These are phyloP conservation scores for Phytophthora chlamydospora DNA, from an alignment of 352 stramenopile species.

Conservation along the genomic window DNA sequence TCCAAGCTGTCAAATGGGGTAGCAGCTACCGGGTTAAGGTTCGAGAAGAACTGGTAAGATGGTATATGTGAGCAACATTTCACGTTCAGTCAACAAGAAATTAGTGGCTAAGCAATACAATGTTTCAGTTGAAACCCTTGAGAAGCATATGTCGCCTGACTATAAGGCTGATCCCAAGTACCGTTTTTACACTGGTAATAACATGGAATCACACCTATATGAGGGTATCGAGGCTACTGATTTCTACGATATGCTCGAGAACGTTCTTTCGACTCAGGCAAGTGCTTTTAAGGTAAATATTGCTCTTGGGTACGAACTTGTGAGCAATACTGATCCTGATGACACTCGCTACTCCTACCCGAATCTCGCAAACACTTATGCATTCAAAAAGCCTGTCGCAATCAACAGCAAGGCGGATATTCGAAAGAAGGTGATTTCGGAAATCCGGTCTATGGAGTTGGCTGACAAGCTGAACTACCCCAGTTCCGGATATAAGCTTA, in stretches of 20 bases:
- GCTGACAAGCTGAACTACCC: conserved; percentile 3
- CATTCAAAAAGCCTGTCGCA: conserved; percentile 10
- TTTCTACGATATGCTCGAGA: conserved; percentile 8
- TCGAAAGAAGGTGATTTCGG: conserved; percentile 1
- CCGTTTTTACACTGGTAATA: not conserved
- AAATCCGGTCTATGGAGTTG: conserved; percentile 3
- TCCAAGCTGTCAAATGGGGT: conserved; percentile 1
- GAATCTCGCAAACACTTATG: conserved; percentile 3
- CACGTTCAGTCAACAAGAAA: not conserved
- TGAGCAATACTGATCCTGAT: too few species aligned
- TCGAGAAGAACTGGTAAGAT: not conserved
- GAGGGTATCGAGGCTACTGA: not conserved
- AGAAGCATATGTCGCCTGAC: not conserved
- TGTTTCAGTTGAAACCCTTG: not conserved
- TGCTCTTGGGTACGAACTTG: too few species aligned
- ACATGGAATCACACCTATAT: conserved; percentile 1
- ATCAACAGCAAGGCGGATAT: too few species aligned
- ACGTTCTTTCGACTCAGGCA: conserved; percentile 8
- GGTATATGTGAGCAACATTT: conserved; percentile 2
- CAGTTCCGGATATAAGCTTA: not conserved
- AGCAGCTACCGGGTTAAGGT: not conserved
- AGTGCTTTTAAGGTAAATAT: conserved; percentile 23
- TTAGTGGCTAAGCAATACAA: not conserved
- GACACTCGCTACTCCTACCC: not conserved
- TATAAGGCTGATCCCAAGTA: conserved; percentile 1